These are phyloP conservation scores for Lepidium sativum DNA, from an alignment of 345 rosid species.

Conservation along the genomic window DNA sequence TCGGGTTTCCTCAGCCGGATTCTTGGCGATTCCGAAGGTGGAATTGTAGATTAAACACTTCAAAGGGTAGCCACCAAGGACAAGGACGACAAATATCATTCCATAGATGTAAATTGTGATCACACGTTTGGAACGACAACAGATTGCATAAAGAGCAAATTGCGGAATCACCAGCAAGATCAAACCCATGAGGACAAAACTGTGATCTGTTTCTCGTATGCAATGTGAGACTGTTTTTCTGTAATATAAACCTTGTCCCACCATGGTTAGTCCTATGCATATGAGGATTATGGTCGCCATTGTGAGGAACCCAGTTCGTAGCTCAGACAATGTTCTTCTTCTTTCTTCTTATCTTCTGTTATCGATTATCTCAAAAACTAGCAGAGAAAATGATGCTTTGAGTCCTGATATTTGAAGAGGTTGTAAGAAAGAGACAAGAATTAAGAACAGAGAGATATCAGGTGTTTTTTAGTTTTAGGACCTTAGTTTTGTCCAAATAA, in stretches of 20 bases:
- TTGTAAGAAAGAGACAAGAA: not conserved
- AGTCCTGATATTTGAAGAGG: not conserved
- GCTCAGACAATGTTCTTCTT: conserved; percentile 12
- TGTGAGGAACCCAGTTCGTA: conserved; percentile 20
- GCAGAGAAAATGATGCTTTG: not conserved
- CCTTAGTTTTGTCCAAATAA: conserved; percentile 2
- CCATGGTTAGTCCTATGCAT: conserved; percentile 17
- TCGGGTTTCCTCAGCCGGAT: conserved; percentile 10
- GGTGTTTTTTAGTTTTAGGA: not conserved
- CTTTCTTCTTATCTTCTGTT: not conserved
- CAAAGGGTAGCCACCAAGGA: conserved; percentile 10
- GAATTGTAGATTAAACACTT: conserved; percentile 18
- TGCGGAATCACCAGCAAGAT: conserved; percentile 17
- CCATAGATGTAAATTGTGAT: conserved; percentile 8
- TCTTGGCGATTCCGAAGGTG: conserved; percentile 18
- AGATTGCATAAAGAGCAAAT: conserved; percentile 18
- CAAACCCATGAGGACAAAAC: conserved; percentile 6
- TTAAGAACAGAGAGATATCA: not conserved
- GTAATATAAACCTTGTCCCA: conserved; percentile 17
- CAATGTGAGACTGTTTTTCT: conserved; percentile 8
- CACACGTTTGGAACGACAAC: conserved; percentile 15
- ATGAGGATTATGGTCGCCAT: conserved; percentile 19
- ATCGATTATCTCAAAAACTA: not conserved
- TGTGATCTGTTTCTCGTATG: not conserved
- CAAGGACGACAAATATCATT: conserved; percentile 3